Conservation (phyloP, 1,284 basidiomycete species). For the Ustilago cynodontis region DNA sequence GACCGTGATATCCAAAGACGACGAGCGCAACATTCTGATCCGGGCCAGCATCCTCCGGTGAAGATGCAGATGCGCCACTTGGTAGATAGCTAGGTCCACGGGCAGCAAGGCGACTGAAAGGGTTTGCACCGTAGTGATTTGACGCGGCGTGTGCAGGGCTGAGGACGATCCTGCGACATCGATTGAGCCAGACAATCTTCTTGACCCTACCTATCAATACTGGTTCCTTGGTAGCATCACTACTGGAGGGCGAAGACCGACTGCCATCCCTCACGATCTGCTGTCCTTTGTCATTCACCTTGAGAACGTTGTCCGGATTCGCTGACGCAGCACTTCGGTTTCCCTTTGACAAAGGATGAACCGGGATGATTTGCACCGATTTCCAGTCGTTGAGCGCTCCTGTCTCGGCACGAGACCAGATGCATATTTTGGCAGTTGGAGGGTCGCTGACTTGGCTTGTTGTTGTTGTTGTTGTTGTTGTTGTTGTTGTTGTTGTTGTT, state of each 20-base stretch:
- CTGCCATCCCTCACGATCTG: slow-evolving; percentile 17
- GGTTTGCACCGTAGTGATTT: slow-evolving; percentile 23
- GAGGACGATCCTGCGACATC: slow-evolving; percentile 33
- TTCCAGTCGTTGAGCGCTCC: slow-evolving; percentile 50
- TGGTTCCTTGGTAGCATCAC: neutral
- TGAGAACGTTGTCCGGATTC: slow-evolving; percentile 40
- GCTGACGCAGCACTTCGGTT: neutral
- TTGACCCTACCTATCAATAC: slow-evolving; percentile 25
- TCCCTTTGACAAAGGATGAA: slow-evolving; percentile 4
- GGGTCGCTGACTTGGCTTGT: neutral
- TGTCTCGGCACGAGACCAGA: slow-evolving; percentile 47
- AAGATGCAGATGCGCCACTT: neutral
- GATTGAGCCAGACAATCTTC: slow-evolving; percentile 39
- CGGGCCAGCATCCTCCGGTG: slow-evolving; percentile 18
- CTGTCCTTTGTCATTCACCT: slow-evolving; percentile 41
- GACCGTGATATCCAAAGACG: slow-evolving; percentile 41
- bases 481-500: no score
- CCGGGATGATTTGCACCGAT: slow-evolving; percentile 20
- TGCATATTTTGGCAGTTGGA: slow-evolving; percentile 27
- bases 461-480: no score
- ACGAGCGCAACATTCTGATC: slow-evolving; percentile 37
- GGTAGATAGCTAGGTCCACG: slow-evolving; percentile 28
- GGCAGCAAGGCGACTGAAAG: slow-evolving; percentile 27
- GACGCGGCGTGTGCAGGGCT: slow-evolving; percentile 10
- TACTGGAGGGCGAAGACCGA: slow-evolving; percentile 12